Percentiles rank a stretch among this genome's conserved stretches.
phyloP scores from a whole-genome alignment of 352 stramenopile genomes.

The Phytophthora macrochlamydospora region DNA sequence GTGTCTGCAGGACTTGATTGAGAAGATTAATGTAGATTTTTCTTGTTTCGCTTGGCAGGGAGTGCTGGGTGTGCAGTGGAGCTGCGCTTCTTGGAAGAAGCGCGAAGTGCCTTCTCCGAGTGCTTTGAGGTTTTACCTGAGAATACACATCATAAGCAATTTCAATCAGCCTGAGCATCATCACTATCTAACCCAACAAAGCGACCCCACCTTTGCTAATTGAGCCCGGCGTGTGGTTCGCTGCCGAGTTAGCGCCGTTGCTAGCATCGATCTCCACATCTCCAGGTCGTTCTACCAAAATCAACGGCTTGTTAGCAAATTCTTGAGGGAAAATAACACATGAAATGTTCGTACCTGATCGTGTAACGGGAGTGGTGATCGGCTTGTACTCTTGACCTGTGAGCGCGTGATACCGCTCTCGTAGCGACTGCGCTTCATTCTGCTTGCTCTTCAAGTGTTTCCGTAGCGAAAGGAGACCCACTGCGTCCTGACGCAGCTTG shows the following conservation, averaged over 20 bases:
- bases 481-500: slow-evolving; percentile 55
- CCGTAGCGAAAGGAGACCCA: slow-evolving; percentile 60
- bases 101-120: slow-evolving; percentile 55
- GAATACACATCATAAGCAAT: slow-evolving; percentile 2
- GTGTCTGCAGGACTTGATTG: background rate
- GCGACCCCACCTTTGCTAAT: slow-evolving; percentile 44
- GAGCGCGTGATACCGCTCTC: slow-evolving; percentile 59
- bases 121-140: slow-evolving; percentile 60
- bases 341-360: slow-evolving; percentile 31
- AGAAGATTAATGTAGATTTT: slow-evolving; percentile 35
- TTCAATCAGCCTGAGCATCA: background rate
- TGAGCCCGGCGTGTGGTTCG: slow-evolving; percentile 21
- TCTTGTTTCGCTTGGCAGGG: slow-evolving; percentile 67
- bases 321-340: background rate
- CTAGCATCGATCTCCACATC: slow-evolving; percentile 22
- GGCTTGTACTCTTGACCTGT: slow-evolving; percentile 60
- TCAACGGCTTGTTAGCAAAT: slow-evolving; percentile 10
- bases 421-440: slow-evolving; percentile 49
- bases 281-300: slow-evolving; percentile 36
- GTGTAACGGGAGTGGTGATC: slow-evolving; percentile 39
- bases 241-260: slow-evolving; percentile 10
- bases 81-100: slow-evolving; percentile 49
- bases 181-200: background rate
- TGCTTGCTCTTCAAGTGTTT: slow-evolving; percentile 71
- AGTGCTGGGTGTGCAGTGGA: slow-evolving; percentile 28